A percentile compares a stretch with the other conserved stretches of the same genome.
Evolutionary conservation across 129 eudicot species (phyloP).

Genomic region (Artemisia tridentata): DNA sequence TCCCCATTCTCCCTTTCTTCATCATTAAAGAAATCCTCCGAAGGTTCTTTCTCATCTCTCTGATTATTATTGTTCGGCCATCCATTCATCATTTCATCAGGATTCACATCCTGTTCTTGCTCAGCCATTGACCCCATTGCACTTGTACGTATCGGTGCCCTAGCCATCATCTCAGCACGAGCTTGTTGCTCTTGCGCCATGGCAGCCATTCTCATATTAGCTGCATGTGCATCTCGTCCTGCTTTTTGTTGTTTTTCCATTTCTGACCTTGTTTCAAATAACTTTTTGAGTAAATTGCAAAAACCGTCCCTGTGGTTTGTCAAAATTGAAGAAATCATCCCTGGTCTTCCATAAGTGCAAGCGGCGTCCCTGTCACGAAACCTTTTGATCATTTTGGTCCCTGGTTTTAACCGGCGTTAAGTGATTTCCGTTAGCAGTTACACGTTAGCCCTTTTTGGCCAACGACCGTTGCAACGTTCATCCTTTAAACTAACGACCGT

Average conservation of each 20-base stretch:
- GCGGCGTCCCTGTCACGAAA: too few species aligned
- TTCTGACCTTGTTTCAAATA: constrained; percentile 59
- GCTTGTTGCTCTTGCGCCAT: constrained; percentile 40
- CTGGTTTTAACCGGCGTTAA: too few species aligned
- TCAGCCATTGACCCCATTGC: constrained; percentile 37
- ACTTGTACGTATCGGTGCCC: constrained; percentile 37
- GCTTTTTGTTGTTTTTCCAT: constrained; percentile 83
- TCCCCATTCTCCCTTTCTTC: constrained; percentile 75
- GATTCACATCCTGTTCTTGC: constrained; percentile 32
- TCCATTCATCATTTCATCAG: constrained; percentile 43
- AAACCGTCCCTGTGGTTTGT: too few species aligned
- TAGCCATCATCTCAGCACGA: constrained; percentile 40
- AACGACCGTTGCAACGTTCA: too few species aligned
- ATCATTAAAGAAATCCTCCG: constrained; percentile 43
- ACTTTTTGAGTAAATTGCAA: too few species aligned
- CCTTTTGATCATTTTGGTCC: too few species aligned
- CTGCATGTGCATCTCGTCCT: constrained; percentile 53
- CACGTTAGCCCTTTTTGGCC: too few species aligned
- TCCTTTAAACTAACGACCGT: too few species aligned
- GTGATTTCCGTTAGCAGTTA: too few species aligned
- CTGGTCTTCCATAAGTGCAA: too few species aligned
- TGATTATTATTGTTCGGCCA: constrained; percentile 35
- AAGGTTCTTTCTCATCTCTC: constrained; percentile 47
- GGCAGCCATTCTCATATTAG: constrained; percentile 39
- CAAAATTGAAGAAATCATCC: too few species aligned